phyloP scores from a whole-genome alignment of 805 yeast genomes.

The Ogataea chonburiensis region DNA sequence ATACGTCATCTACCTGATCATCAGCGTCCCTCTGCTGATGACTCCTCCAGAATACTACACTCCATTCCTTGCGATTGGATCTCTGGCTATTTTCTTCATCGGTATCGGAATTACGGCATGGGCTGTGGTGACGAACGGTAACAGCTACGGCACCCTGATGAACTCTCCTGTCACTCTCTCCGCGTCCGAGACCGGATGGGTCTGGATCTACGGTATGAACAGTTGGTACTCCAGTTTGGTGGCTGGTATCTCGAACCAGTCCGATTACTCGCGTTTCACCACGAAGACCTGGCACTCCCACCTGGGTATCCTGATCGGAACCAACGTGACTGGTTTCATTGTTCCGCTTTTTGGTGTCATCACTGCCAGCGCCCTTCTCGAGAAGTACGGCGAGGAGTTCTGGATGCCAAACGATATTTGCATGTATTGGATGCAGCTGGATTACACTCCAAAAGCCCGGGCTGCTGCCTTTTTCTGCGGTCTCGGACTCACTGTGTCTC shows the following conservation, averaged over 20 bases:
- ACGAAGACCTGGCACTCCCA: slow-evolving; percentile 15
- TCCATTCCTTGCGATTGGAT: slow-evolving; percentile 15
- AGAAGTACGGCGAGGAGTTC: slow-evolving; percentile 24
- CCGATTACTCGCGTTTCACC: slow-evolving; percentile 37
- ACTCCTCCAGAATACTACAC: slow-evolving; percentile 39
- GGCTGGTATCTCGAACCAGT: slow-evolving; percentile 40
- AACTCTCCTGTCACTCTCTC: slow-evolving; percentile 7
- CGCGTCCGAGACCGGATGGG: slow-evolving; percentile 35
- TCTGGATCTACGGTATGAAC: slow-evolving; percentile 40
- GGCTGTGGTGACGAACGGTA: slow-evolving; percentile 16
- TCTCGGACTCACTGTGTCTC: slow-evolving; percentile 37
- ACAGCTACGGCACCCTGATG: slow-evolving; percentile 15
- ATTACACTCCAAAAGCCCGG: slow-evolving; percentile 40
- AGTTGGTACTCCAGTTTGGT: slow-evolving; percentile 40
- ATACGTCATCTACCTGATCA: slow-evolving; percentile 42
- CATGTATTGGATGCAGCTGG: slow-evolving; percentile 39
- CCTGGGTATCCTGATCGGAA: slow-evolving; percentile 39
- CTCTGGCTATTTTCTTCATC: slow-evolving; percentile 14
- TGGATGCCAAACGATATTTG: slow-evolving; percentile 50
- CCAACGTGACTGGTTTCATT: slow-evolving; percentile 25
- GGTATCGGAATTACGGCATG: slow-evolving; percentile 21
- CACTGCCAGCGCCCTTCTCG: slow-evolving; percentile 42
- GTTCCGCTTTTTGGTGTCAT: slow-evolving; percentile 48
- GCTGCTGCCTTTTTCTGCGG: slow-evolving; percentile 51
- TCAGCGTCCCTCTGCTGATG: slow-evolving; percentile 40